Evolutionary conservation across 2,329 filamentous ascomycete genomes (phyloP), one percentile per base, ranked within the genome.

Genomic region (Leptographium flavum): DNA sequence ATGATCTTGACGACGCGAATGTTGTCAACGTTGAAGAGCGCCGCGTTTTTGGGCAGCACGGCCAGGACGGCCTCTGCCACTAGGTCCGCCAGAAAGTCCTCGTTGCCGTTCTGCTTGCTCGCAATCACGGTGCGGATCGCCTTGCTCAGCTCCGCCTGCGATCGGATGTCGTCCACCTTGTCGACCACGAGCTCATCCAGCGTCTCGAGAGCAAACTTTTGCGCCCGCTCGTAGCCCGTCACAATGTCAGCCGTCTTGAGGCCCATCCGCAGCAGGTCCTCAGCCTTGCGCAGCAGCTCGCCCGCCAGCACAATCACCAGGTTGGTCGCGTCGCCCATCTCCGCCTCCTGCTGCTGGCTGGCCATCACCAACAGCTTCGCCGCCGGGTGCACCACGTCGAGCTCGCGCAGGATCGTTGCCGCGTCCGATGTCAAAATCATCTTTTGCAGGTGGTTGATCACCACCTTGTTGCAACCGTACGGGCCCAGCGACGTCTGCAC

Each of bases 391-490:
- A 98, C 88, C 51, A 98, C 92, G 60, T 98, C 92, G 63, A 98
- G 79, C 70, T 98, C 93, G 59, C 87, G 83, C 56, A 98, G 76
- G 61, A 98, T 98, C 37, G 92, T 96, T 54, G 92, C 92, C 53
- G 92, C 92, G 61, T 98, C 92, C 49, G 88, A 96, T 56, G 93
- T 98, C 53, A 98, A 74, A 57, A 95, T 94, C 92, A 98, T 95
- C 75, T 98, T 98, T 66, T 94, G 87, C 52, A 98, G 75, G 69
- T 98, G 93, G 73, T 98, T 98, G 74, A 98, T 96, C 69, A 98
- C 87, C 61, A 98, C 88, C 73, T 98, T 98, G 74, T 98, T 98
- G 66, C 92, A 85, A 59, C 92, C 92, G 67, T 94, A 95, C 49
- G 92, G 92, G 43, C 92, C 93, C 31, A 98, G 76, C 39, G 92